Conservation (phyloP, 768 basidiomycete genomes). For the Strobilomyces confusus region DNA sequence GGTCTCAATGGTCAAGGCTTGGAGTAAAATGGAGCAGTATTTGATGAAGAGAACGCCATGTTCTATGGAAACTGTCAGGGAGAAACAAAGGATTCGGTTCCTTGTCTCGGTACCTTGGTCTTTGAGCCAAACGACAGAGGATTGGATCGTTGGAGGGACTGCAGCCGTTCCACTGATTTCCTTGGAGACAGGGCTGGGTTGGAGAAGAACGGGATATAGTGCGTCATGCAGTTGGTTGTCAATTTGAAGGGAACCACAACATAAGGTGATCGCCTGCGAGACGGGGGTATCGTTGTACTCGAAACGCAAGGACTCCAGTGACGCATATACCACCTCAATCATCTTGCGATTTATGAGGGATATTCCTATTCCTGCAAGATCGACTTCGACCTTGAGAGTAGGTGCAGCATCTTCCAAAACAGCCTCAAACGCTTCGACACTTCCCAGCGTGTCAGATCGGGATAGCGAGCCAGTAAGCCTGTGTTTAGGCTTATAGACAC, state of each 20-base stretch:
- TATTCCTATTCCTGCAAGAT: conserved; percentile 87
- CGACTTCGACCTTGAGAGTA: conserved; percentile 62
- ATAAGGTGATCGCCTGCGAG: conserved; percentile 75
- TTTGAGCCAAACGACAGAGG: conserved; percentile 84
- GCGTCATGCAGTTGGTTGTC: conserved; percentile 99
- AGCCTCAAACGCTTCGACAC: conserved; percentile 78
- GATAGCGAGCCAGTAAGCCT: conserved; percentile 43
- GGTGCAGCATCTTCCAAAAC: conserved; percentile 70
- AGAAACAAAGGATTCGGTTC: neutral
- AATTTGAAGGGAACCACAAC: conserved; percentile 85
- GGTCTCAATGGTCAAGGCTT: conserved; percentile 92
- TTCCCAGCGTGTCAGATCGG: conserved; percentile 67
- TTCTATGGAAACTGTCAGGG: conserved; percentile 42
- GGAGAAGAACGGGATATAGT: conserved; percentile 88
- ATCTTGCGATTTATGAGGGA: conserved; percentile 87
- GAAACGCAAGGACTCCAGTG: conserved; percentile 72
- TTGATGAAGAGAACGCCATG: conserved; percentile 98
- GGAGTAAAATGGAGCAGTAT: conserved; percentile 90
- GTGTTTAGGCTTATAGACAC: conserved; percentile 79
- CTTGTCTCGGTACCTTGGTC: conserved; percentile 64
- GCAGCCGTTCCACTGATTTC: conserved; percentile 73
- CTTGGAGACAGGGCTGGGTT: conserved; percentile 84
- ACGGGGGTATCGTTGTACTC: conserved; percentile 79
- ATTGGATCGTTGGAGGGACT: conserved; percentile 79
- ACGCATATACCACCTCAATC: conserved; percentile 87